Percentiles rank a stretch among this genome's conserved stretches.
These are phyloP conservation scores for Fomitopsis pinicola DNA, from an alignment of 1,284 basidiomycete species.

Conservation along the genomic window DNA sequence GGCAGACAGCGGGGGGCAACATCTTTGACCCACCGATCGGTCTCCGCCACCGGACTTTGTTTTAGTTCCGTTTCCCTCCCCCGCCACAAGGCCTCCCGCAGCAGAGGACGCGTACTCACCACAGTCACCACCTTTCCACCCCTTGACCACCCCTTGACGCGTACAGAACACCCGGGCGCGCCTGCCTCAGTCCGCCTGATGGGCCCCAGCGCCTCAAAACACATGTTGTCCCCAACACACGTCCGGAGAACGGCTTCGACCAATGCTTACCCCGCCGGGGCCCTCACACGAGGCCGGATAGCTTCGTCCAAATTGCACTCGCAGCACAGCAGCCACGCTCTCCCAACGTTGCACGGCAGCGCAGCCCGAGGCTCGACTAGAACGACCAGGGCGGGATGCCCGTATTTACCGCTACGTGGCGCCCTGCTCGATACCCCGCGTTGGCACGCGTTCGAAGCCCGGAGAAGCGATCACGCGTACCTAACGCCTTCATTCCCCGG, in stretches of 20 bases:
- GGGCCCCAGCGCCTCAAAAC: neutral
- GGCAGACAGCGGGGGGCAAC: neutral
- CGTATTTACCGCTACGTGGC: slow-evolving; percentile 53
- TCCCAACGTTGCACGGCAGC: slow-evolving; percentile 16
- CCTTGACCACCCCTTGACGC: too few species aligned
- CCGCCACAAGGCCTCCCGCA: slow-evolving; percentile 1
- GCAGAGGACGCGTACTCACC: neutral
- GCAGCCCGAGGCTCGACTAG: slow-evolving; percentile 8
- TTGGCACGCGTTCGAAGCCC: slow-evolving; percentile 57
- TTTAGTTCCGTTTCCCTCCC: neutral
- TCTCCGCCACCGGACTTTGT: neutral
- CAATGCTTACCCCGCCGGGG: neutral
- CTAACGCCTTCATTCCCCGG: slow-evolving; percentile 65
- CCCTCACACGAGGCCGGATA: slow-evolving; percentile 3
- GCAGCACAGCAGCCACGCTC: slow-evolving; percentile 13
- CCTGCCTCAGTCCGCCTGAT: neutral
- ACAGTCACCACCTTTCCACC: too few species aligned
- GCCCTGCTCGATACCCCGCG: slow-evolving; percentile 46
- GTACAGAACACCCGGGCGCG: too few species aligned
- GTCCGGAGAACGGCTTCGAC: slow-evolving; percentile 7
- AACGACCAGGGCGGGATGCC: slow-evolving; percentile 71
- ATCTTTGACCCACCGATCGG: neutral
- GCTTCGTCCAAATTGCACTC: slow-evolving; percentile 44
- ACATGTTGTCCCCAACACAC: slow-evolving; percentile 3
- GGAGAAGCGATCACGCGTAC: slow-evolving; percentile 73